These are phyloP conservation scores for Pyricularia sp. DNA, from an alignment of 2,329 filamentous ascomycete genomes.

Conservation along the genomic window DNA sequence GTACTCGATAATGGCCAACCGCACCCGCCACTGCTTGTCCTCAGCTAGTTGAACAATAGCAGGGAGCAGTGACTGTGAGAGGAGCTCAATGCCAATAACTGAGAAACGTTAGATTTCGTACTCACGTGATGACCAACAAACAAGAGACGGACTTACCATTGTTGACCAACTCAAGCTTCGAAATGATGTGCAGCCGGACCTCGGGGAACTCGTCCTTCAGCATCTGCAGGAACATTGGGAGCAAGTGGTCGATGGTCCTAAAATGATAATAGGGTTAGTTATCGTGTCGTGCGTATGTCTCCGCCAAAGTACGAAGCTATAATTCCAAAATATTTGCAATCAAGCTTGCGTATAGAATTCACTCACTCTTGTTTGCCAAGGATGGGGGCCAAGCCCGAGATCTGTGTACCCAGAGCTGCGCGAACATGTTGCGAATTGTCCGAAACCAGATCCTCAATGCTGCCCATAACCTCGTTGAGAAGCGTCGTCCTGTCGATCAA, in stretches of 20 bases:
- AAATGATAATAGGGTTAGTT: background rate
- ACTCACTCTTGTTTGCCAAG: constrained; percentile 92
- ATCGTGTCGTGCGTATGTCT: background rate
- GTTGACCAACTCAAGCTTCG: constrained; percentile 97
- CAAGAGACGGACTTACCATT: constrained; percentile 49
- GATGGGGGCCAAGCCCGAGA: constrained; percentile 92
- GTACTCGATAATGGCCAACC: constrained; percentile 97
- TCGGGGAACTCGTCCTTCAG: constrained; percentile 99
- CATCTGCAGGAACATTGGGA: constrained; percentile 99
- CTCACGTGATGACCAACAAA: background rate
- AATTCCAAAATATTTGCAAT: background rate
- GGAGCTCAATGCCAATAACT: constrained; percentile 96
- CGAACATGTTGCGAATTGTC: constrained; percentile 96
- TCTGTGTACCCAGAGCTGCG: constrained; percentile 89
- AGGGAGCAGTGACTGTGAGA: constrained; percentile 92
- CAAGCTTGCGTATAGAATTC: background rate
- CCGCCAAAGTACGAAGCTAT: background rate
- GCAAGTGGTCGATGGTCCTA: constrained; percentile 89
- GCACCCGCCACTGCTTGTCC: constrained; percentile 98
- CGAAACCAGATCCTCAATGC: constrained; percentile 90
- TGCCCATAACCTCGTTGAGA: constrained; percentile 92
- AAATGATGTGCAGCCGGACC: constrained; percentile 96
- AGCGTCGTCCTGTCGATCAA: constrained; percentile 81
- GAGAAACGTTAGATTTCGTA: constrained; percentile 11
- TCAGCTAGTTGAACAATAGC: constrained; percentile 96